phyloP scores from a whole-genome alignment of 352 stramenopile genomes.

The Nannochloropsis limnetica region DNA sequence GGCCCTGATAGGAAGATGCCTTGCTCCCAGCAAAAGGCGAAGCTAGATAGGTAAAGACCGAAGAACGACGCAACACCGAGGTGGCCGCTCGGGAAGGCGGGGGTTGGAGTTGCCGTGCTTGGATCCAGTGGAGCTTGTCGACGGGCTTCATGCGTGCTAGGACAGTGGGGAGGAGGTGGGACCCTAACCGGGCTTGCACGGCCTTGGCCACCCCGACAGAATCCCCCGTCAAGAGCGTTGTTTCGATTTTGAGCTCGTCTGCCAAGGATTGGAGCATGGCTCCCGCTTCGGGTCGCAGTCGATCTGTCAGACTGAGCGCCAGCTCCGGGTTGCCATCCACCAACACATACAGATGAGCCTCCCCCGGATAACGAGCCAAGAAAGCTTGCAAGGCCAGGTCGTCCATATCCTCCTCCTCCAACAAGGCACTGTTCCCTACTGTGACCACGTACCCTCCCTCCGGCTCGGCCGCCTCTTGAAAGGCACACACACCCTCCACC shows the following conservation, averaged over 20 bases:
- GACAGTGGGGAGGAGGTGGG: background rate
- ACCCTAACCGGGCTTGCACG: background rate
- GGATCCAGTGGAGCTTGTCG: background rate
- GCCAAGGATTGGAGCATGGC: background rate
- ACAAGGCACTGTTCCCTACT: background rate
- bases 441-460: background rate
- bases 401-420: background rate
- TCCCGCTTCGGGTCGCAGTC: background rate
- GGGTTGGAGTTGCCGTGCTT: background rate
- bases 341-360: background rate
- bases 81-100: background rate
- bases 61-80: background rate
- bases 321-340: background rate
- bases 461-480: background rate
- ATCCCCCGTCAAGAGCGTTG: background rate
- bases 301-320: background rate
- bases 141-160: background rate
- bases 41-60: background rate
- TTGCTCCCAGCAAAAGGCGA: background rate
- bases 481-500: background rate
- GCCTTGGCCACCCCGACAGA: background rate
- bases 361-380: background rate
- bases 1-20: background rate
- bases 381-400: background rate
- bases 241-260: slow-evolving; percentile 31